Evolutionary conservation across 2,329 filamentous ascomycete species (phyloP).

Genomic region (Trichoderma sp.): DNA sequence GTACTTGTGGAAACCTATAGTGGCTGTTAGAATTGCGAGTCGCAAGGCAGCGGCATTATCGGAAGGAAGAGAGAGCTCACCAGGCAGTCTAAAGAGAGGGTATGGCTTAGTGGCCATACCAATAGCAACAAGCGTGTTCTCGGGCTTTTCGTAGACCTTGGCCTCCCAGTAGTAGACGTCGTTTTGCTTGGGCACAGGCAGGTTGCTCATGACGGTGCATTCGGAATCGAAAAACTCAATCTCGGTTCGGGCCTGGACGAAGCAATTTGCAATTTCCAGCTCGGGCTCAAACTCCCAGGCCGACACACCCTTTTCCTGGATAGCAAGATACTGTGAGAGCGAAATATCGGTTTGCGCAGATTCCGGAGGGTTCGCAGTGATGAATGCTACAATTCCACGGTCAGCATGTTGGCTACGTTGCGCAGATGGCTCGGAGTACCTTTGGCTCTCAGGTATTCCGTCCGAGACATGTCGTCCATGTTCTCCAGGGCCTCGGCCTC

Average conservation of each 20-base stretch:
- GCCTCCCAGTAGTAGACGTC: slow-evolving; percentile 99
- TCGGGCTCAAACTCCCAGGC: slow-evolving; percentile 99
- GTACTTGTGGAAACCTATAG: slow-evolving; percentile 78
- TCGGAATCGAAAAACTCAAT: slow-evolving; percentile 99
- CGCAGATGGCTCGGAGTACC: slow-evolving; percentile 54
- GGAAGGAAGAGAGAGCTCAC: slow-evolving; percentile 47
- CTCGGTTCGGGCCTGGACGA: slow-evolving; percentile 92
- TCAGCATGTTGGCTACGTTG: background rate
- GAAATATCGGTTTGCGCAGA: slow-evolving; percentile 96
- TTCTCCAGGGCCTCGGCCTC: slow-evolving; percentile 91
- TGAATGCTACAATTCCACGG: slow-evolving; percentile 64
- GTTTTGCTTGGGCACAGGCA: slow-evolving; percentile 97
- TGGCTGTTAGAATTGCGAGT: background rate
- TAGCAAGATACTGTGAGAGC: slow-evolving; percentile 92
- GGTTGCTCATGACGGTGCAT: slow-evolving; percentile 93
- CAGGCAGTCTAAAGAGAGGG: slow-evolving; percentile 87
- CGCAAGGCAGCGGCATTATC: background rate
- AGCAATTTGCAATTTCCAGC: slow-evolving; percentile 96
- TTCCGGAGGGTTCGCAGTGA: slow-evolving; percentile 91
- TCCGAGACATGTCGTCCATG: slow-evolving; percentile 90
- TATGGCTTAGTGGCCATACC: slow-evolving; percentile 97
- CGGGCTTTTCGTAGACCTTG: slow-evolving; percentile 97
- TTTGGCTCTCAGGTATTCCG: slow-evolving; percentile 92
- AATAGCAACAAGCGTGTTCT: slow-evolving; percentile 80
- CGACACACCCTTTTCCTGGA: slow-evolving; percentile 99